A percentile compares a stretch with the other conserved stretches of the same genome.
Conservation (phyloP, 169 alveolate genomes). For the Plasmodium vivax region DNA sequence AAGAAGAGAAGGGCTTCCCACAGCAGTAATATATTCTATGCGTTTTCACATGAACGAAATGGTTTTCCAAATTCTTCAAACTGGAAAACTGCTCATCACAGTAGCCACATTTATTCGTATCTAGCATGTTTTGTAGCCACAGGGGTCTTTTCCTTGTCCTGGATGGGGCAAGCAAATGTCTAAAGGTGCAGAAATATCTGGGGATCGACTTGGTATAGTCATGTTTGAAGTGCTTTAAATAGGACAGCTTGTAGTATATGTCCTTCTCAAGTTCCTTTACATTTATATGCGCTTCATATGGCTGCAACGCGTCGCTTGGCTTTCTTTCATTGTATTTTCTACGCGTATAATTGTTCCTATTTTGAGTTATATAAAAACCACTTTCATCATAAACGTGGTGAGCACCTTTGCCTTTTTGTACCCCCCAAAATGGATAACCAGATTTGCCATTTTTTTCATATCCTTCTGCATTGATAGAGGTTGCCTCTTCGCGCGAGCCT, state of each 20-base stretch:
- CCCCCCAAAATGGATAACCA: neutral
- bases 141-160: neutral
- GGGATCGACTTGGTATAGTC: conserved; percentile 12
- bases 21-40: conserved; percentile 52
- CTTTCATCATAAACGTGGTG: neutral
- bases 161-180: conserved; percentile 2
- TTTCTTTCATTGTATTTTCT: neutral
- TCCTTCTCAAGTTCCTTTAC: conserved; percentile 13
- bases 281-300: neutral
- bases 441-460: neutral
- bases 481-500: neutral
- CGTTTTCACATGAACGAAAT: conserved; percentile 24
- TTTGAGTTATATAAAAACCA: neutral
- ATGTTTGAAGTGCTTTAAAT: conserved; percentile 29
- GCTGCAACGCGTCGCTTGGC: neutral
- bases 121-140: conserved; percentile 28
- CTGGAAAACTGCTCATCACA: conserved; percentile 37
- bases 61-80: conserved; percentile 22
- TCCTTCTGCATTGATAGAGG: neutral
- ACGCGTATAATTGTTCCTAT: neutral
- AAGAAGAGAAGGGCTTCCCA: conserved; percentile 30
- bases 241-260: conserved; percentile 25
- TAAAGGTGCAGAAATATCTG: conserved; percentile 6
- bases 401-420: neutral
- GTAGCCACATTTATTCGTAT: conserved; percentile 28